Evolutionary conservation across 495 filamentous ascomycete genomes (phyloP).

Genomic region (Penicillium salamii): DNA sequence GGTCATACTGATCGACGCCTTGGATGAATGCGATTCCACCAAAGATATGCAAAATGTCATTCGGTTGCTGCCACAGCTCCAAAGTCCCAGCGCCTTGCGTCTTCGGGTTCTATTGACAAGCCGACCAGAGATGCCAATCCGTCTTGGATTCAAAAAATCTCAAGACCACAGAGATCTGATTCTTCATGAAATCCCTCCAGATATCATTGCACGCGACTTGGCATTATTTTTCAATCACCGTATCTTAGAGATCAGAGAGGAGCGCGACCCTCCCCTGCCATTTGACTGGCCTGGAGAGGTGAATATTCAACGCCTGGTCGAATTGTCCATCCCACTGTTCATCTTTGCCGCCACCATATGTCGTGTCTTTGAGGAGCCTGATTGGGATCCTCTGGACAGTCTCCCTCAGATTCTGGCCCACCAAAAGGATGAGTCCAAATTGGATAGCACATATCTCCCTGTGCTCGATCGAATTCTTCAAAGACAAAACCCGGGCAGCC

Average conservation of each 20-base stretch:
- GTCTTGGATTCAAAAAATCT: slow-evolving; percentile 18
- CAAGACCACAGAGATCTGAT: slow-evolving; percentile 3
- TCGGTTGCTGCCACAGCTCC: slow-evolving; percentile 20
- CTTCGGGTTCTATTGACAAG: slow-evolving; percentile 34
- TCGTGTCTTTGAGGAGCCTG: slow-evolving; percentile 1
- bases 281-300: slow-evolving; percentile 40
- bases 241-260: slow-evolving; percentile 14
- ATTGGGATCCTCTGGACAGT: neutral
- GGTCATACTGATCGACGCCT: slow-evolving; percentile 47
- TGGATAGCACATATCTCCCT: slow-evolving; percentile 27
- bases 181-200: neutral
- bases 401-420: slow-evolving; percentile 13
- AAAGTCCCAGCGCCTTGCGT: neutral
- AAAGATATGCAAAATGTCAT: slow-evolving; percentile 36
- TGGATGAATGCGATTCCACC: slow-evolving; percentile 49
- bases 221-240: slow-evolving; percentile 19
- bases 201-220: slow-evolving; percentile 28
- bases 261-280: slow-evolving; percentile 6
- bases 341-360: slow-evolving; percentile 27
- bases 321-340: slow-evolving; percentile 27
- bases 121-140: slow-evolving; percentile 44
- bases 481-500: too few relatives aligned
- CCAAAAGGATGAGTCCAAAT: slow-evolving; percentile 6
- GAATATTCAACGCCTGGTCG: slow-evolving; percentile 8
- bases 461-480: slow-evolving; percentile 18